These are phyloP conservation scores for Leccinellum albellum DNA, from an alignment of 768 basidiomycete genomes.

Conservation along the genomic window DNA sequence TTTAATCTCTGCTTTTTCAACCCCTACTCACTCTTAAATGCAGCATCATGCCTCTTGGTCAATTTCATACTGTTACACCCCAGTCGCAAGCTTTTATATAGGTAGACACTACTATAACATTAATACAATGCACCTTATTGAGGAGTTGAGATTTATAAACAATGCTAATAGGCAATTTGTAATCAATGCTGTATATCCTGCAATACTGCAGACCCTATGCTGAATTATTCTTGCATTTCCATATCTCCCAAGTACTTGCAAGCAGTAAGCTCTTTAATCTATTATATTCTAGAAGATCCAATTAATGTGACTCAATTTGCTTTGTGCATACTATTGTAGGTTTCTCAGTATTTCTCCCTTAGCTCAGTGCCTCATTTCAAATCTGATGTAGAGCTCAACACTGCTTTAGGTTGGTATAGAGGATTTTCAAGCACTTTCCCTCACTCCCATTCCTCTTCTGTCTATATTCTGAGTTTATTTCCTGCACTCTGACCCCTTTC, in stretches of 20 bases:
- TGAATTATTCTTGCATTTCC: not conserved
- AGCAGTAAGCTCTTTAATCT: not conserved
- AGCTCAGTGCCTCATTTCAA: no score
- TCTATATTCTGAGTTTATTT: no score
- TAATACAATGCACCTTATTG: not conserved
- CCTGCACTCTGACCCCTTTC: no score
- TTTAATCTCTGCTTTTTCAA: not conserved
- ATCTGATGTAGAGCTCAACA: no score
- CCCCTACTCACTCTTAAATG: not conserved
- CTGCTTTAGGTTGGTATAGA: no score
- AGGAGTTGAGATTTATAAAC: not conserved
- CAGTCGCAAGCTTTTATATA: not conserved
- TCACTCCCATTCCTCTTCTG: no score
- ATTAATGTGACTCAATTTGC: not conserved
- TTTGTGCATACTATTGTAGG: no score
- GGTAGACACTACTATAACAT: slow-evolving; percentile 6
- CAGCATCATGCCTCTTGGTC: slow-evolving; percentile 1
- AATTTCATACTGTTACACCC: slow-evolving; percentile 8
- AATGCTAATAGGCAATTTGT: not conserved
- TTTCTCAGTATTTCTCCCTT: no score
- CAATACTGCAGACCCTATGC: not conserved
- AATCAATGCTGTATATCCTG: not conserved
- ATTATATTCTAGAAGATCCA: not conserved
- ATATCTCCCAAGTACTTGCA: not conserved
- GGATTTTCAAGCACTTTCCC: no score